Evolutionary conservation across 306 rosid species (phyloP).

Genomic region (Casuarina glauca): DNA sequence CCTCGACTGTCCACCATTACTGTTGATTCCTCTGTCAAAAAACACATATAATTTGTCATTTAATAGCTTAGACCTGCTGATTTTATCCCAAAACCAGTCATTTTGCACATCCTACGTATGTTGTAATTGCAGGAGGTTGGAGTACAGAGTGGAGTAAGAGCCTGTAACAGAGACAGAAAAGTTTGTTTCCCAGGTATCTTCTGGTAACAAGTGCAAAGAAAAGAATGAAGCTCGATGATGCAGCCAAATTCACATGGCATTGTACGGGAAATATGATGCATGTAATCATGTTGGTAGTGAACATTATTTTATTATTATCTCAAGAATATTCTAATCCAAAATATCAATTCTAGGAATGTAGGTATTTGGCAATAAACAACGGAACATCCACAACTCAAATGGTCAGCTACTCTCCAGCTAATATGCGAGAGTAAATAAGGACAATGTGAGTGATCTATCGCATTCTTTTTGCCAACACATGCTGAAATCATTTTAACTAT

Average conservation of each 20-base stretch:
- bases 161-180: neutral
- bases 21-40: constrained; percentile 66
- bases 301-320: neutral
- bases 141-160: neutral
- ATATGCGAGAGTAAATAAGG: neutral
- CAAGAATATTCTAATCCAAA: neutral
- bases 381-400: neutral
- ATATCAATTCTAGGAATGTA: neutral
- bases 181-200: neutral
- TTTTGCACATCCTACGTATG: constrained; percentile 9
- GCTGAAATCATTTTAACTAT: neutral
- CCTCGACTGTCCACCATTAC: constrained; percentile 69
- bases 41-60: constrained; percentile 33
- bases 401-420: no score
- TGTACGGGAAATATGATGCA: neutral
- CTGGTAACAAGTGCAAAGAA: neutral
- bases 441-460: neutral
- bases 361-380: neutral
- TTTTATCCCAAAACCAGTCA: constrained; percentile 20
- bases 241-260: neutral
- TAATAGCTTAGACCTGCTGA: constrained; percentile 6
- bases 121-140: neutral
- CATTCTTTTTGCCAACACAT: neutral
- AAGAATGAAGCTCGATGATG: neutral
- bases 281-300: neutral